Conservation (phyloP, 2,329 filamentous ascomycete species). For the Rhynchosporium graminicola region DNA sequence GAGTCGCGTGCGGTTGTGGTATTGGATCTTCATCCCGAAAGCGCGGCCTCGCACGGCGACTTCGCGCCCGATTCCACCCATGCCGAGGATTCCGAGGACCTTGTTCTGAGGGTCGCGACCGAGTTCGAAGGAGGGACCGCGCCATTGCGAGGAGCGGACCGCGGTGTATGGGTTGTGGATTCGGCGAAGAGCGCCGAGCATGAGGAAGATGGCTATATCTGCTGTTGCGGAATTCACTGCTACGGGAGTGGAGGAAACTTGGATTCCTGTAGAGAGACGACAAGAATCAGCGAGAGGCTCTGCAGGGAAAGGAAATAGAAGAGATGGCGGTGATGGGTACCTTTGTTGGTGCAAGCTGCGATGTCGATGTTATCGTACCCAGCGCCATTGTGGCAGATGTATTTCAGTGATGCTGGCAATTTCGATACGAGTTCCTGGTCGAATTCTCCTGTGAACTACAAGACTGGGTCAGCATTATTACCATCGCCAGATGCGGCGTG, state of each 20-base stretch:
- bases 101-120: slow-evolving; percentile 74
- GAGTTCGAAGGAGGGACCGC: slow-evolving; percentile 48
- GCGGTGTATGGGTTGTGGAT: slow-evolving; percentile 55
- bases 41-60: slow-evolving; percentile 69
- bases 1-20: slow-evolving; percentile 69
- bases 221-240: slow-evolving; percentile 81
- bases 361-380: slow-evolving; percentile 84
- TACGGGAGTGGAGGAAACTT: slow-evolving; percentile 74
- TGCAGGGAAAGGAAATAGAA: too few relatives aligned
- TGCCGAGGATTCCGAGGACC: slow-evolving; percentile 75
- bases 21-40: slow-evolving; percentile 74
- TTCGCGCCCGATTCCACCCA: slow-evolving; percentile 81
- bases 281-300: too few relatives aligned
- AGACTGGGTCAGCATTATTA: slow-evolving; percentile 12
- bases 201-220: slow-evolving; percentile 75
- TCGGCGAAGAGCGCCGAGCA: slow-evolving; percentile 75
- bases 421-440: slow-evolving; percentile 66
- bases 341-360: slow-evolving; percentile 59
- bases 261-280: slow-evolving; percentile 49
- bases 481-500: not conserved
- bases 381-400: slow-evolving; percentile 66
- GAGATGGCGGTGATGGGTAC: not conserved
- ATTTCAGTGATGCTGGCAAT: slow-evolving; percentile 53
- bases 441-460: slow-evolving; percentile 61
- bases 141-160: slow-evolving; percentile 67